Percentiles rank a stretch among this genome's conserved stretches.
Conservation (phyloP, 129 eudicot genomes). For the Tagetes erecta region DNA sequence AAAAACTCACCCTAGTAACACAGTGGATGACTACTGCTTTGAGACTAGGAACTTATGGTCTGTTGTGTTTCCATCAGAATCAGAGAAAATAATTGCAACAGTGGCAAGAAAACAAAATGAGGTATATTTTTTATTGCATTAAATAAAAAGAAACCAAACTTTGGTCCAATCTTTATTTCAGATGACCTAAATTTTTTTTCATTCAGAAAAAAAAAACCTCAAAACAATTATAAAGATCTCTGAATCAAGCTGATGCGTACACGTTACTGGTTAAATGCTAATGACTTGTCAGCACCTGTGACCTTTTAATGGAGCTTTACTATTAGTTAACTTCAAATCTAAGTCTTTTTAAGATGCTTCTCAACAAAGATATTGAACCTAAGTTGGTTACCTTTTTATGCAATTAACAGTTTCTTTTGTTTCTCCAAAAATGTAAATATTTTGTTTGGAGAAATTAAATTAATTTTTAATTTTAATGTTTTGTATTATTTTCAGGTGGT, state of each 20-base stretch:
- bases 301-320: not conserved
- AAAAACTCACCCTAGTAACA: conserved; percentile 32
- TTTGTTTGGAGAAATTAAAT: not conserved
- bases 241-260: not conserved
- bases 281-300: not conserved
- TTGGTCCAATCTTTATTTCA: conserved; percentile 4
- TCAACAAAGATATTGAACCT: not conserved
- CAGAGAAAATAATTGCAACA: conserved; percentile 84
- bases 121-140: conserved; percentile 42
- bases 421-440: not conserved
- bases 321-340: not conserved
- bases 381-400: not conserved
- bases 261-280: not conserved
- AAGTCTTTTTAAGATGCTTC: not conserved
- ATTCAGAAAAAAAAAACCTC: not conserved
- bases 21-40: conserved; percentile 58
- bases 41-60: conserved; percentile 77
- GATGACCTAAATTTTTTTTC: not conserved
- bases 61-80: conserved; percentile 80
- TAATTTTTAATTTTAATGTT: not conserved
- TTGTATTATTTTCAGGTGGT: conserved; percentile 58
- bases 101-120: conserved; percentile 72
- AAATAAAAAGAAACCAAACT: not conserved
- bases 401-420: not conserved
- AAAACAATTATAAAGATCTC: not conserved